Base-by-base conservation (phyloP, 1,139 yeast genomes). In the Taphrina pruni region DNA sequence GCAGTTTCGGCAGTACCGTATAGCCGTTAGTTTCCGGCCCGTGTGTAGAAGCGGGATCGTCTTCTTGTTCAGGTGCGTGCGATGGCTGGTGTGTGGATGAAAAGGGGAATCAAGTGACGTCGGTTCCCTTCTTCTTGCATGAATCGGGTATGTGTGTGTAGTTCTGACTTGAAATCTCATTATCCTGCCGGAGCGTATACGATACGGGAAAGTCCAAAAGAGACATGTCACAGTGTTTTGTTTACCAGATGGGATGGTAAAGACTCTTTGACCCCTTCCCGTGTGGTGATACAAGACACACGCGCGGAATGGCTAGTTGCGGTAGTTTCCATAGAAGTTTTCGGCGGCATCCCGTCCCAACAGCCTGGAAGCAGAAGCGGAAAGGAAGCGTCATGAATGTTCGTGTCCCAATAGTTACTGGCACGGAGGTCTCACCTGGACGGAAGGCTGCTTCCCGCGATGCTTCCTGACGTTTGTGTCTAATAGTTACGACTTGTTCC, bases 331-430 rank as follows among this genome's bases (percentile, higher is more conserved):
- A 54, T 50, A 50, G 54, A 50, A 50, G 32, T 50, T 21, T 50
- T 50, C 36, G n/a, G 36, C 11, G 12, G 11, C 32, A 50, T 50
- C 54, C 54, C 54, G 54, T 50, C 54, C 36, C 2, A 8, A 21
- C 54, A 21, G 36, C 32, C 54, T 50, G 54, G 36, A 50, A 21
- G 54, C 54, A 50, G 54, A 50, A 50, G 51, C 54, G 54, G 54
- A 50, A 21, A 6, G 36, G 54, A 50, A 50, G 54, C 54, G 54
- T 50, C 54, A 50, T 50, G 36, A 50, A 6, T 11, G 12, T 26
- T 50, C n/a, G 12, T 8, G n/a, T 50, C 11, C 54, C 54, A 50
- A 50, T 50, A 4, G n/a, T 50, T 21, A 50, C 12, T 32, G 36
- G 14, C 36, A 8, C 36, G 36, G 54, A 26, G 20, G 54, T 50